These are phyloP conservation scores for Lecanicillium sp. DNA, from an alignment of 2,329 filamentous ascomycete species.

Conservation along the genomic window DNA sequence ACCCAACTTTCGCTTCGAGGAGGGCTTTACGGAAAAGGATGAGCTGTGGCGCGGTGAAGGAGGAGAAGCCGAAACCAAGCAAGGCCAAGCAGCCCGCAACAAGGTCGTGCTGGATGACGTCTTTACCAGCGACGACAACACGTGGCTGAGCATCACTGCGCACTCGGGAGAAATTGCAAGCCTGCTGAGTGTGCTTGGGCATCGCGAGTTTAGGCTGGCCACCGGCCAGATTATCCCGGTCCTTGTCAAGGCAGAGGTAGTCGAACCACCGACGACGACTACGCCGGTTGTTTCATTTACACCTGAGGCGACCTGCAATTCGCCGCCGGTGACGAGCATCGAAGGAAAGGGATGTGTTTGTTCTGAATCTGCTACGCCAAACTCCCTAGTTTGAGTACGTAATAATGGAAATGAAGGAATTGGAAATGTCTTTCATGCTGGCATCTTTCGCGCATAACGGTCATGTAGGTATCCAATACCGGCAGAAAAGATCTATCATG, in stretches of 20 bases:
- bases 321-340: slow-evolving; percentile 6
- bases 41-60: slow-evolving; percentile 30
- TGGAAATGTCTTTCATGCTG: no score
- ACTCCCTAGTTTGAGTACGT: no score
- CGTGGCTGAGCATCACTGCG: slow-evolving; percentile 51
- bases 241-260: slow-evolving; percentile 33
- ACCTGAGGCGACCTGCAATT: slow-evolving; percentile 7
- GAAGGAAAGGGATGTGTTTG: slow-evolving; percentile 7
- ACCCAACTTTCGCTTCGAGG: slow-evolving; percentile 48
- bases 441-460: no score
- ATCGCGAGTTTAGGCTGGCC: slow-evolving; percentile 51
- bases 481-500: no score
- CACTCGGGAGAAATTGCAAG: slow-evolving; percentile 50
- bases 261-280: slow-evolving; percentile 3
- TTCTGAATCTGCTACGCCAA: not conserved
- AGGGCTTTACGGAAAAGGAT: slow-evolving; percentile 50
- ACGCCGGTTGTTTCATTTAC: slow-evolving; percentile 6
- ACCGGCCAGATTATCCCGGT: slow-evolving; percentile 63
- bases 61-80: slow-evolving; percentile 30
- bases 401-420: no score
- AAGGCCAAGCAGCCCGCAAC: slow-evolving; percentile 40
- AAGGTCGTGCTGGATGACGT: slow-evolving; percentile 47
- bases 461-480: no score
- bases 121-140: slow-evolving; percentile 41
- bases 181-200: slow-evolving; percentile 47